phyloP scores from a whole-genome alignment of 192 early-diverging fungal species.

The Bifiguratus adelaidae region DNA sequence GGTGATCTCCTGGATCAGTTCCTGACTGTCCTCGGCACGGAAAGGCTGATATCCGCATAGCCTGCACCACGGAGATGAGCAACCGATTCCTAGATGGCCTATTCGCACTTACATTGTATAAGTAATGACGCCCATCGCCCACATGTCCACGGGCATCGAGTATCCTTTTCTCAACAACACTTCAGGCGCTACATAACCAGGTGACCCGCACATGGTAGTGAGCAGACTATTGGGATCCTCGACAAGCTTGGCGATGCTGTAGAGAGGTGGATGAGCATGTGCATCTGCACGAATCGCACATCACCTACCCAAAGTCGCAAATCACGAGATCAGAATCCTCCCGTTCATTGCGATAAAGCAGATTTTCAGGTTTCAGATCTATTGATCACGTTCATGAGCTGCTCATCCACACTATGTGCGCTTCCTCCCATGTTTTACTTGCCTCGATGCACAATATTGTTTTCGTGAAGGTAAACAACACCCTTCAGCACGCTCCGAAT shows the following conservation, averaged over 20 bases:
- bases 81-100: neutral
- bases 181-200: slow-evolving; percentile 79
- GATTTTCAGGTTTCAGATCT: slow-evolving; percentile 74
- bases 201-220: slow-evolving; percentile 78
- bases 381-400: slow-evolving; percentile 1
- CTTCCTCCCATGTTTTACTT: neutral
- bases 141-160: slow-evolving; percentile 88
- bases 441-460: slow-evolving; percentile 76
- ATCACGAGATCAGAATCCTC: slow-evolving; percentile 57
- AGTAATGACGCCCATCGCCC: slow-evolving; percentile 82
- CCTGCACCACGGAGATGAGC: slow-evolving; percentile 11
- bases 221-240: slow-evolving; percentile 50
- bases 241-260: slow-evolving; percentile 56
- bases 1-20: slow-evolving; percentile 47
- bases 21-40: slow-evolving; percentile 45
- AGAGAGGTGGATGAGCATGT: neutral
- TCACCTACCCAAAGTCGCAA: slow-evolving; percentile 65
- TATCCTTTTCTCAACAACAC: slow-evolving; percentile 75
- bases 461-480: slow-evolving; percentile 71
- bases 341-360: slow-evolving; percentile 52
- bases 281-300: no score
- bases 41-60: slow-evolving; percentile 78
- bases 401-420: neutral
- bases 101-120: slow-evolving; percentile 57
- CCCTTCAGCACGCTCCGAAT: slow-evolving; percentile 62